Percentiles rank a stretch among this genome's conserved stretches.
Conservation (phyloP, 768 basidiomycete genomes). For the Russula ochroleuca region DNA sequence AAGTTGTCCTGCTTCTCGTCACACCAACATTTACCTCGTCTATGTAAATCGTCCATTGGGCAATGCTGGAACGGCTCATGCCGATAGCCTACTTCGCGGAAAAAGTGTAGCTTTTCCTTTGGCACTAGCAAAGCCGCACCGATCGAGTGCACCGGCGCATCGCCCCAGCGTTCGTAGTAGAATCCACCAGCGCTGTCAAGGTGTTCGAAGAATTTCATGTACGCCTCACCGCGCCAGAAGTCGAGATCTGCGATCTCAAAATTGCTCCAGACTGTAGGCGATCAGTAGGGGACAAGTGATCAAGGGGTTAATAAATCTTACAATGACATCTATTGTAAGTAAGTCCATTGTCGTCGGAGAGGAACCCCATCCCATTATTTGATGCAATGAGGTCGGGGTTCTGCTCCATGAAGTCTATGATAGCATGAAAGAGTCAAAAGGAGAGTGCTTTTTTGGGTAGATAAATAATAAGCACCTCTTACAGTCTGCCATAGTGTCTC, state of each 20-base stretch:
- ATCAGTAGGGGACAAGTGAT: neutral
- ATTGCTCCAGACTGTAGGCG: constrained; percentile 54
- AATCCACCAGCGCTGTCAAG: constrained; percentile 54
- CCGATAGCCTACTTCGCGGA: constrained; percentile 88
- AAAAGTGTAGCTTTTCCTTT: constrained; percentile 91
- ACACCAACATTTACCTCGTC: constrained; percentile 83
- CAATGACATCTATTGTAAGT: constrained; percentile 58
- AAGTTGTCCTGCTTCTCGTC: constrained; percentile 62
- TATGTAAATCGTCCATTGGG: constrained; percentile 69
- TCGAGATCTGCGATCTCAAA: constrained; percentile 60
- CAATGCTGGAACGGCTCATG: constrained; percentile 96
- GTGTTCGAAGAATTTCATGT: constrained; percentile 54
- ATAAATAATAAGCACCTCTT: constrained; percentile 43
- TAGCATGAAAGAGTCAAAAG: neutral
- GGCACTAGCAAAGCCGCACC: constrained; percentile 84
- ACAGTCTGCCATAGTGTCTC: constrained; percentile 68
- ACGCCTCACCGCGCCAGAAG: constrained; percentile 54
- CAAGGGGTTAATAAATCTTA: constrained; percentile 27
- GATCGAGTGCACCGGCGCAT: constrained; percentile 78
- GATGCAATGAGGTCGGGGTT: constrained; percentile 47
- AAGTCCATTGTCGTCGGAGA: constrained; percentile 52
- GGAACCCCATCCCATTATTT: constrained; percentile 53
- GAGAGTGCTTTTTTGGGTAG: neutral
- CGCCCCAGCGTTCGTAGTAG: constrained; percentile 85
- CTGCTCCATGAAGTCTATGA: constrained; percentile 46